These are phyloP conservation scores for Elsinoe fawcettii DNA, from an alignment of 2,329 filamentous ascomycete species.

Conservation along the genomic window DNA sequence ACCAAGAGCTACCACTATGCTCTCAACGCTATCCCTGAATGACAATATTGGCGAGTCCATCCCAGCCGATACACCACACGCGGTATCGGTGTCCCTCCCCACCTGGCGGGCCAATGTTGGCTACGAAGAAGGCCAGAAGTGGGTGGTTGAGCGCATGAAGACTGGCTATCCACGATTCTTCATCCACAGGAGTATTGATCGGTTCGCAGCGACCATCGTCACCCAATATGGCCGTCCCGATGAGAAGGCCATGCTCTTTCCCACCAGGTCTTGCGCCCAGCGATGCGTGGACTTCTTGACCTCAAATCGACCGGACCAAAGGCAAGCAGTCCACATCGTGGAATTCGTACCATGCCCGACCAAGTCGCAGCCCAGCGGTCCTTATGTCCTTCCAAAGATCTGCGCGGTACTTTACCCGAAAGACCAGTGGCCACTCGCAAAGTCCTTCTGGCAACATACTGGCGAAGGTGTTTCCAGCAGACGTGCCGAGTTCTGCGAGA, in stretches of 20 bases:
- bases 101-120: constrained; percentile 87
- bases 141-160: constrained; percentile 77
- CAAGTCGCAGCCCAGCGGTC: constrained; percentile 42
- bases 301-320: constrained; percentile 48
- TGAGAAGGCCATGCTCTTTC: constrained; percentile 74
- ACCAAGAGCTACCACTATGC: constrained; percentile 16
- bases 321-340: constrained; percentile 41
- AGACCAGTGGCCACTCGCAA: constrained; percentile 63
- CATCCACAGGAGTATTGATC: constrained; percentile 73
- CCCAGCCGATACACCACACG: constrained; percentile 71
- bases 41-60: constrained; percentile 57
- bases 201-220: constrained; percentile 62
- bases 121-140: constrained; percentile 86
- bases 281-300: constrained; percentile 69
- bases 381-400: constrained; percentile 36
- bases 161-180: constrained; percentile 96
- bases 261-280: constrained; percentile 59
- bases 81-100: constrained; percentile 89
- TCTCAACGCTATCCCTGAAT: constrained; percentile 25
- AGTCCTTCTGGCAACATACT: constrained; percentile 94
- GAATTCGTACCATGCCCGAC: constrained; percentile 57
- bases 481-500: constrained; percentile 79
- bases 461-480: constrained; percentile 89
- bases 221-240: constrained; percentile 52
- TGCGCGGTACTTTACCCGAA: constrained; percentile 60